A percentile compares a stretch with the other conserved stretches of the same genome.
Evolutionary conservation across 768 basidiomycete genomes (phyloP).

Genomic region (Pulveroboletus sp.): DNA sequence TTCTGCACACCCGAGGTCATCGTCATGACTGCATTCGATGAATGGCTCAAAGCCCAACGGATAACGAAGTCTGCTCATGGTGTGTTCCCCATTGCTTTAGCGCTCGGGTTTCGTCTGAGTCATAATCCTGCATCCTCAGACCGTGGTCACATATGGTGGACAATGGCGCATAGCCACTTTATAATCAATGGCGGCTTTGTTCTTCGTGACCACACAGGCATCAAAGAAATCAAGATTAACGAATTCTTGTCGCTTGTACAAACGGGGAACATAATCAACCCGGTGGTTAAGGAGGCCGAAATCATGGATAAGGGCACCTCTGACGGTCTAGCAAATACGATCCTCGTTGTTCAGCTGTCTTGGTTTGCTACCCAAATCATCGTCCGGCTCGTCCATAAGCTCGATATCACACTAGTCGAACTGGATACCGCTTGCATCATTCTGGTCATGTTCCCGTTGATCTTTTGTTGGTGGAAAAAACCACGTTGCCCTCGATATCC

Average conservation of each 20-base stretch:
- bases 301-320: neutral
- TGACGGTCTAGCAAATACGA: neutral
- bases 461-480: neutral
- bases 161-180: neutral
- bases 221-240: neutral
- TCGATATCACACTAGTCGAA: neutral
- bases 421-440: slow-evolving; percentile 1
- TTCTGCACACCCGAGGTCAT: neutral
- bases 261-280: neutral
- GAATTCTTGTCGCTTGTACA: neutral
- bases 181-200: neutral
- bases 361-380: neutral
- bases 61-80: neutral
- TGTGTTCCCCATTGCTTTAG: neutral
- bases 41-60: neutral
- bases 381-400: neutral
- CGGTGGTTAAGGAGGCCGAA: neutral
- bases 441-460: neutral
- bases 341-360: neutral
- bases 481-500: neutral
- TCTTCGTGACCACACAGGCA: neutral
- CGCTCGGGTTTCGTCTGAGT: neutral
- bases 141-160: neutral
- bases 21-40: neutral
- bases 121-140: neutral